Conservation (phyloP, 1,284 basidiomycete species). For the Agaricales sp. region DNA sequence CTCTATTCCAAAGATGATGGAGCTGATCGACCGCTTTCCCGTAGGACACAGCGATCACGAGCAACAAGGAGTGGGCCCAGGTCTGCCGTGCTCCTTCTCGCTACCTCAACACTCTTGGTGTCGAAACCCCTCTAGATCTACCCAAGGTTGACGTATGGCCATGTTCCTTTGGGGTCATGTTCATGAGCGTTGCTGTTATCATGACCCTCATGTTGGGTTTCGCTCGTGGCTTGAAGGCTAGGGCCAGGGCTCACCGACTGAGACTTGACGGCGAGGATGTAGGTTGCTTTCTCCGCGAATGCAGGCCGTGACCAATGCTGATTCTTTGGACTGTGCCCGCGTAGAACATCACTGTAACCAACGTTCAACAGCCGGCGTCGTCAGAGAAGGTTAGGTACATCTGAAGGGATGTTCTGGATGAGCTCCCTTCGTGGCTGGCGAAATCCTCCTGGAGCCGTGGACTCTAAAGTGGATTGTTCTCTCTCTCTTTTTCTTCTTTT, state of each 20-base stretch:
- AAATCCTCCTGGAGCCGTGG: too few species aligned
- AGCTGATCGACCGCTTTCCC: too few species aligned
- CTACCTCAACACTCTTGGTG: slow-evolving; percentile 11
- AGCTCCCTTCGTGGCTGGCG: too few species aligned
- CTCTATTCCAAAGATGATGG: too few species aligned
- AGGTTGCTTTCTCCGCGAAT: slow-evolving; percentile 19
- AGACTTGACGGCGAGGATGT: slow-evolving; percentile 50
- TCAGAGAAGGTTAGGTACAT: background rate
- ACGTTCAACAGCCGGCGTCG: too few species aligned
- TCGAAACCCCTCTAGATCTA: slow-evolving; percentile 21
- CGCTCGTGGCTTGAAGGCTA: slow-evolving; percentile 12
- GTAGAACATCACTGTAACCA: background rate
- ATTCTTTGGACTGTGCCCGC: background rate
- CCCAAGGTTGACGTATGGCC: slow-evolving; percentile 21
- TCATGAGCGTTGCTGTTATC: slow-evolving; percentile 14
- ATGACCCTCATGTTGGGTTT: slow-evolving; percentile 26
- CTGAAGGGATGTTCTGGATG: too few species aligned
- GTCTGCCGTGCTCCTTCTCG: slow-evolving; percentile 34
- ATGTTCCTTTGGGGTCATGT: slow-evolving; percentile 30
- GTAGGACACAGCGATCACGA: slow-evolving; percentile 55
- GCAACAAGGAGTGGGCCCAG: slow-evolving; percentile 58
- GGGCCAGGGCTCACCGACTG: slow-evolving; percentile 31
- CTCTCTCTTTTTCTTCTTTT: too few species aligned
- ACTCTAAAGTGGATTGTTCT: too few species aligned
- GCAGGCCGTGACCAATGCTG: background rate